phyloP scores from a whole-genome alignment of 139 green algal genomes.

The Spirogloea muscicola region DNA sequence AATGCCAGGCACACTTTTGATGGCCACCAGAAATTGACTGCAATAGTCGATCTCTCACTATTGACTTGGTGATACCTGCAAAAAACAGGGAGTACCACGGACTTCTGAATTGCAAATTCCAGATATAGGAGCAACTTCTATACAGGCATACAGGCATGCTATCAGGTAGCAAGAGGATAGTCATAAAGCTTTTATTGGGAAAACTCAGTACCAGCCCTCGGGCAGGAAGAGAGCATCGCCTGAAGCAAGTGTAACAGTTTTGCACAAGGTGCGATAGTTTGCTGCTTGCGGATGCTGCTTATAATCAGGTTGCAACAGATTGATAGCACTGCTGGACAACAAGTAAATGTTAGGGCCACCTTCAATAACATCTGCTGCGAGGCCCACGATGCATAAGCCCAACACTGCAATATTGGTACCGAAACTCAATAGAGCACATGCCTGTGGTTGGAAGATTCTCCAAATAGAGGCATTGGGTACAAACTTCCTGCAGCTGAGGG shows the following conservation, averaged over 20 bases:
- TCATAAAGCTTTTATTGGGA: not conserved
- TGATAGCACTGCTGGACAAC: conserved; percentile 30
- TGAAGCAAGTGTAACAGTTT: conserved; percentile 3
- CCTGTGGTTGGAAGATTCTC: conserved; percentile 69
- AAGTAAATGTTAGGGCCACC: too few species aligned
- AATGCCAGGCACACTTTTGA: conserved; percentile 21
- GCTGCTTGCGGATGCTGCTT: conserved; percentile 48
- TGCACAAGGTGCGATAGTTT: conserved; percentile 3
- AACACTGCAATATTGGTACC: not conserved
- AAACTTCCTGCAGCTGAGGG: conserved; percentile 55
- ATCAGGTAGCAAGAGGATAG: too few species aligned
- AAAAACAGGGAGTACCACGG: not conserved
- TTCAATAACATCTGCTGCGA: too few species aligned
- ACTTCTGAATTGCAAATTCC: not conserved
- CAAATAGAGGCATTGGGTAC: conserved; percentile 52
- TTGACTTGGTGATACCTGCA: conserved; percentile 68
- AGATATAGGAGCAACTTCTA: not conserved
- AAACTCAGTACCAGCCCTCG: conserved; percentile 60
- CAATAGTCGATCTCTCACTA: conserved; percentile 53
- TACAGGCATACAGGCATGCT: too few species aligned
- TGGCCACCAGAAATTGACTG: conserved; percentile 79
- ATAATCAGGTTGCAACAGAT: conserved; percentile 59
- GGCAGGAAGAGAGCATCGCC: conserved; percentile 76
- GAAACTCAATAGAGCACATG: not conserved
- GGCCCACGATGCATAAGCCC: not conserved